phyloP scores from a whole-genome alignment of 1,284 basidiomycete genomes.

The Microbotryum scabiosae region DNA sequence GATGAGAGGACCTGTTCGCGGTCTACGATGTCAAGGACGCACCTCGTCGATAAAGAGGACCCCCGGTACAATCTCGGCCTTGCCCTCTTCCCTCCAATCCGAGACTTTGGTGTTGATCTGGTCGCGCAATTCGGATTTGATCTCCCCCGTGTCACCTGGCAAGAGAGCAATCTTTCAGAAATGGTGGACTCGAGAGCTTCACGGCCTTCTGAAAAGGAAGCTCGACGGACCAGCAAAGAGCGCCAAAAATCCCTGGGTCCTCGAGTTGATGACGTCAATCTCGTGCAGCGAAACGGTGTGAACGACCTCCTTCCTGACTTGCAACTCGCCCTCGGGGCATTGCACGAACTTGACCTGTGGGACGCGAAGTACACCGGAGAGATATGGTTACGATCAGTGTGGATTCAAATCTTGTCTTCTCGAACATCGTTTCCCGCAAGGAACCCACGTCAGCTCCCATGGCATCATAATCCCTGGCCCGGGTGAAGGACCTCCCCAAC shows the following conservation, averaged over 20 bases:
- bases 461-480: constrained; percentile 95
- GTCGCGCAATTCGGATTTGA: constrained; percentile 91
- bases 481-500: constrained; percentile 87
- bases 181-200: not conserved
- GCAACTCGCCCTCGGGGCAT: constrained; percentile 95
- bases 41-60: constrained; percentile 46
- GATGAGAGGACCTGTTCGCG: not conserved
- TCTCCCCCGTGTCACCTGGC: constrained; percentile 92
- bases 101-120: constrained; percentile 96
- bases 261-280: constrained; percentile 98
- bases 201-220: not conserved
- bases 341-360: constrained; percentile 89
- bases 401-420: not conserved
- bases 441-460: constrained; percentile 88
- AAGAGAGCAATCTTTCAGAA: constrained; percentile 51
- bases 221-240: constrained; percentile 53
- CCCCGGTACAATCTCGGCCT: constrained; percentile 94
- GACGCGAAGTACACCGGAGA: not conserved
- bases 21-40: not conserved
- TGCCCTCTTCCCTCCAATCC: constrained; percentile 98
- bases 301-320: constrained; percentile 91
- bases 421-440: not conserved
- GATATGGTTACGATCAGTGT: not conserved
- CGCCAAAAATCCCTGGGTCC: constrained; percentile 75
- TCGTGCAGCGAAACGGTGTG: constrained; percentile 97